Base-by-base conservation (phyloP, 139 green algal genomes). In the Coelastrella sp. region DNA sequence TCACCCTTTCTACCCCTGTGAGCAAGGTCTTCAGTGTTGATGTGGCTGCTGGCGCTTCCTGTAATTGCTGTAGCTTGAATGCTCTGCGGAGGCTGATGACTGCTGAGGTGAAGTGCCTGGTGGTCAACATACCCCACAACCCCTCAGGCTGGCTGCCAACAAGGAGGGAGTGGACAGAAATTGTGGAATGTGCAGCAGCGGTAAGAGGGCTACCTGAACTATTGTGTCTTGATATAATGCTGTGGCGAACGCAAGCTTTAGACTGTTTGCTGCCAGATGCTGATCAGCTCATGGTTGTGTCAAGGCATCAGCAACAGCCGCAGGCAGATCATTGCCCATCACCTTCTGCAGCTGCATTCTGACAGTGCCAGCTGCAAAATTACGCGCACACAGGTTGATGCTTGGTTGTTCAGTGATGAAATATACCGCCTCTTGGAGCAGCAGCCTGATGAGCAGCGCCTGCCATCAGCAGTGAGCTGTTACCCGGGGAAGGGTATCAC, bases 61-160 rank as follows among this genome's bases (percentile, higher is more conserved):
- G 24, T 76, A 3, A 10, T 49, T 14, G 63, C 60, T 81, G 66
- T 66, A 81, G 84, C 49, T 81, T 88, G 65, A 25, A 88, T 20
- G 56, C 35, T 19, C 65, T 89, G 56, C 22, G 57, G 14, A 20
- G 6, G 35, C 68, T 89, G 49, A 89, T 89, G 85, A 89, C 70
- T 8, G 20, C 56, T 63, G 85, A 83, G 15, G 85, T 89, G 35
- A 91, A 91, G 81, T 72, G 88, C 19, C n/a, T 91, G 14, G 87
- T 93, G 10, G 82, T 89, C 22, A 93, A 93, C 74, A 74, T 91
- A 20, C 91, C 91, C 1, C 91, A 93, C 87, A 93, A 93, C 81
- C 91, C 91, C 15, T 91, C 87, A 60, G 87, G 91, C 7, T 89
- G 85, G 85, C 70, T 89, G 56, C 85, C 85, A 19, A 89, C 35